A percentile compares a stretch with the other conserved stretches of the same genome.
Evolutionary conservation across 495 filamentous ascomycete genomes (phyloP).

Genomic region (Staphylotrichum longicolle): DNA sequence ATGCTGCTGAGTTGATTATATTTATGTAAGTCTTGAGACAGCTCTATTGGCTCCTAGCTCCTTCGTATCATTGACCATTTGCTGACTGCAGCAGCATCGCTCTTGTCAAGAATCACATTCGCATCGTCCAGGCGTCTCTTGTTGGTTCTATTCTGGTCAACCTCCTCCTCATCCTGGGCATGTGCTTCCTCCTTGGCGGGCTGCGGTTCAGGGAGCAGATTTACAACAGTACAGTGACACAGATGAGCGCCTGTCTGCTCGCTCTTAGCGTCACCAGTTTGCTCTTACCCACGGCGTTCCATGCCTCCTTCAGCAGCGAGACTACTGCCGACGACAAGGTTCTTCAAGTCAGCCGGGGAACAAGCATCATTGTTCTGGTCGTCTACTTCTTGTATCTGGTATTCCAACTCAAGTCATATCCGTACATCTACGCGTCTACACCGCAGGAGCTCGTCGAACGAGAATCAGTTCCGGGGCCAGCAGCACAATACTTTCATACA

Average conservation of each 20-base stretch:
- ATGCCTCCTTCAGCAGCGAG: slow-evolving; percentile 73
- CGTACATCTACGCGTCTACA: slow-evolving; percentile 79
- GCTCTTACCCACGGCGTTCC: slow-evolving; percentile 83
- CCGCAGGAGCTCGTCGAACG: slow-evolving; percentile 88
- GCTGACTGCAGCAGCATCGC: too few relatives aligned
- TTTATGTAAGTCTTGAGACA: slow-evolving; percentile 30
- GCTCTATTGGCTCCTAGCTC: too few relatives aligned
- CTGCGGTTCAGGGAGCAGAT: slow-evolving; percentile 88
- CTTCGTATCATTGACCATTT: too few relatives aligned
- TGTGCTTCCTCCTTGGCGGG: slow-evolving; percentile 85
- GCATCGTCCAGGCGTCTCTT: slow-evolving; percentile 84
- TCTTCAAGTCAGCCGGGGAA: slow-evolving; percentile 82
- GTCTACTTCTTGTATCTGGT: slow-evolving; percentile 83
- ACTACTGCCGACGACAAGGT: slow-evolving; percentile 63
- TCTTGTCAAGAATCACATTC: slow-evolving; percentile 74
- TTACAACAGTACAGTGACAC: slow-evolving; percentile 91
- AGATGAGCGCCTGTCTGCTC: slow-evolving; percentile 91
- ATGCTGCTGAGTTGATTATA: slow-evolving; percentile 63
- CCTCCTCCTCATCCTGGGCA: slow-evolving; percentile 81
- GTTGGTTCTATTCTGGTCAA: slow-evolving; percentile 88
- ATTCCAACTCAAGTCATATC: slow-evolving; percentile 89
- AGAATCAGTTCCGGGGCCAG: slow-evolving; percentile 77
- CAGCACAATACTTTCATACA: slow-evolving; percentile 74
- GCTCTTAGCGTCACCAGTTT: slow-evolving; percentile 87
- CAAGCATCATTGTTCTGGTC: slow-evolving; percentile 80